A percentile compares a stretch with the other conserved stretches of the same genome.
Evolutionary conservation across 2,329 filamentous ascomycete genomes (phyloP).

Genomic region (Hymenoscyphus linearis): DNA sequence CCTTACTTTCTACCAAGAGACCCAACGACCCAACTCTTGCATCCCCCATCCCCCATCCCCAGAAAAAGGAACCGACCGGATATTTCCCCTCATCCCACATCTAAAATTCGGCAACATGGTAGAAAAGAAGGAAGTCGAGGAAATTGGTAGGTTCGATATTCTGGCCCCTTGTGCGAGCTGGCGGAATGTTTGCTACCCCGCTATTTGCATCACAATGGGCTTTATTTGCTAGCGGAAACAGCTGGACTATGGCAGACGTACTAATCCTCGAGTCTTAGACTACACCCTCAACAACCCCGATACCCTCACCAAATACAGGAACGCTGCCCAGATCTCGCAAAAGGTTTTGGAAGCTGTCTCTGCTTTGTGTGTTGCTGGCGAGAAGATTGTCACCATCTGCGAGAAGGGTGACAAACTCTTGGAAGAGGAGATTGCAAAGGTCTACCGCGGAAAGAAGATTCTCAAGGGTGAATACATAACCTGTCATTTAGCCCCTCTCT

Average conservation of each 20-base stretch:
- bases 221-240: constrained; percentile 3
- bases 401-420: constrained; percentile 93
- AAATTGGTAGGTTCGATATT: constrained; percentile 35
- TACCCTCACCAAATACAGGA: constrained; percentile 99
- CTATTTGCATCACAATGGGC: constrained; percentile 19
- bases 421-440: constrained; percentile 88
- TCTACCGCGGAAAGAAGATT: constrained; percentile 98
- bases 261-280: constrained; percentile 45
- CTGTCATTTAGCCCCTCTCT: background rate
- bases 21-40: background rate
- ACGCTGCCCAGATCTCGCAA: constrained; percentile 88
- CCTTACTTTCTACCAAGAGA: background rate
- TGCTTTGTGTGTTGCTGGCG: constrained; percentile 69
- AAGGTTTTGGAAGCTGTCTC: constrained; percentile 87
- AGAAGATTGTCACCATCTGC: constrained; percentile 91
- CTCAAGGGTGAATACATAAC: constrained; percentile 61
- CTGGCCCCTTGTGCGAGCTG: constrained; percentile 24
- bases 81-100: background rate
- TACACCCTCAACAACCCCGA: constrained; percentile 88
- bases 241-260: background rate
- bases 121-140: constrained; percentile 38
- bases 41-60: background rate
- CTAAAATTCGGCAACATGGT: constrained; percentile 32
- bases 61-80: background rate
- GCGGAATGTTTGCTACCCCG: constrained; percentile 29